Evolutionary conservation across 192 early-diverging fungal species (phyloP).

Genomic region (Phlyctochytrium planicorne): DNA sequence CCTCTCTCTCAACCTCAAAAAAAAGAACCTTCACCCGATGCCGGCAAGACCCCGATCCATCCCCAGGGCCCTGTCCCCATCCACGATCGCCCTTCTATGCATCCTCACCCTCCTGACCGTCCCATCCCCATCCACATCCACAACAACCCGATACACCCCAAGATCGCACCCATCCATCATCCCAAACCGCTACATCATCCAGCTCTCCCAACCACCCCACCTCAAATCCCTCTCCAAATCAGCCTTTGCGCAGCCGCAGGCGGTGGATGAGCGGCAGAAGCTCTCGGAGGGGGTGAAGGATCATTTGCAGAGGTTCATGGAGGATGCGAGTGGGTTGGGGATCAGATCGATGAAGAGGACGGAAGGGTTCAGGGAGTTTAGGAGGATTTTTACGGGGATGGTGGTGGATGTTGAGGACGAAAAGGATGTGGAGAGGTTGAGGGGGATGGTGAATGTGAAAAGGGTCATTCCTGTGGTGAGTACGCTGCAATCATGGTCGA

Average conservation of each 20-base stretch:
- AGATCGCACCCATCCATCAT: too few species aligned
- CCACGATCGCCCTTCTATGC: too few species aligned
- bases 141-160: too few species aligned
- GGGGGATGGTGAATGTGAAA: background rate
- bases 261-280: background rate
- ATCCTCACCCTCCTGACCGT: too few species aligned
- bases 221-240: background rate
- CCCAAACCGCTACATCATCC: constrained; percentile 1
- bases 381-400: background rate
- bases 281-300: background rate
- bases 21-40: too few species aligned
- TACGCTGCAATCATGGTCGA: background rate
- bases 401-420: background rate
- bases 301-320: background rate
- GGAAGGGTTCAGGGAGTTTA: background rate
- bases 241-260: background rate
- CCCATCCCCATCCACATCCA: too few species aligned
- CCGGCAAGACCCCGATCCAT: too few species aligned
- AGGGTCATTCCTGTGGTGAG: background rate
- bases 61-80: too few species aligned
- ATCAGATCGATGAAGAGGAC: background rate
- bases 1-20: too few species aligned
- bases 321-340: background rate
- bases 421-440: background rate
- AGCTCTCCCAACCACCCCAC: too few species aligned